Base-by-base conservation (phyloP, 208 protist genomes). In the Wallacemonas sp. region DNA sequence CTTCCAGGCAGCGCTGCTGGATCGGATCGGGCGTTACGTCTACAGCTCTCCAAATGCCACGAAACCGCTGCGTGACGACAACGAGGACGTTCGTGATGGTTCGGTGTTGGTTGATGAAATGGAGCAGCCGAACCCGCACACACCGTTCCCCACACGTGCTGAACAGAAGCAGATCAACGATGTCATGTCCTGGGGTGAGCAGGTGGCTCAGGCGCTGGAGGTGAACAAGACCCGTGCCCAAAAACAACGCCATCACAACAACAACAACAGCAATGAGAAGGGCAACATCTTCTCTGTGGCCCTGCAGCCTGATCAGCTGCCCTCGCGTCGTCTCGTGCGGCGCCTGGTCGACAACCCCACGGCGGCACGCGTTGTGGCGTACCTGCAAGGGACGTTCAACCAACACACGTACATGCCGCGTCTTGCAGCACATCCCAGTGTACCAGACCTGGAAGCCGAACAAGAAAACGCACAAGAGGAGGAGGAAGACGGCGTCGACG, bases 311-410 rank as follows among this genome's bases (percentile, higher is more conserved):
- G 64, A 26, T 6, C 34, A 41, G 23, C 27, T 34, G 8, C 27
- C 64, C 0, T 30, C 4, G 8, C 30, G 33, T 46, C 64, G 38
- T 8, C 24, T 68, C 27, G 33, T 63, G 21, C 76, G 72, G n/a
- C 65, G 79, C 47, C 44, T 83, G 29, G 55, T 61, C 23, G 75
- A 76, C 8, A 90, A 90, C 63, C 70, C 80, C 26, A 88, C 78
- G 24, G 74, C 78, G 11, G 55, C 63, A 46, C 67, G 74, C 0
- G 74, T 90, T 17, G 57, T 87, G 52, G 70, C 68, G 49, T 90
- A 87, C 61, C 58, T 90, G 54, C 66, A 66, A 29, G 57, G 48
- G 14, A 46, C 72, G 8, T 86, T 86, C 44, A 64, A 81, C 24
- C 41, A 70, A 6, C 83, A 76, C 74, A 73, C 48, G 29, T 70